Evolutionary conservation across 768 basidiomycete genomes (phyloP), one percentile per base, ranked within the genome.

Genomic region (Pleurotus cornucopiae): DNA sequence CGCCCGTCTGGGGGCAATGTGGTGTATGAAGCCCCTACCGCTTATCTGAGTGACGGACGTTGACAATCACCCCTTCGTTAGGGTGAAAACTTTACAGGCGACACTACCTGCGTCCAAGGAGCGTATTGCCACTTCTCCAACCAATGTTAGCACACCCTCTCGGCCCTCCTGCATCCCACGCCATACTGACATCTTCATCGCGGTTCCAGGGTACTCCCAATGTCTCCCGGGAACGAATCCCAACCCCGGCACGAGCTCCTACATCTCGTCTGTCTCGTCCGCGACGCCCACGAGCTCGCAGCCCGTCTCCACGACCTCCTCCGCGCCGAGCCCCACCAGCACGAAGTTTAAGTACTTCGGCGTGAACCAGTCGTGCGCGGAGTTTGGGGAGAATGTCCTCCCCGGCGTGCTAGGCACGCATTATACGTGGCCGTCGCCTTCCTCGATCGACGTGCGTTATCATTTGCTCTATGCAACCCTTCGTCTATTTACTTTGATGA

Each of bases 301-400:
- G 30, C 30, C 30, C 7, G 30, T 34, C 30, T 34, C 30, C 30
- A 34, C 30, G 30, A 34, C 30, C 30, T 34, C 30, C 30, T 34
- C 64, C 9, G 60, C 65, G 20, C 62, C 37, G 6, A 30, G 57
- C 40, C 66, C 62, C 39, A 70, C 67, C 49, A 57, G 71, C 23
- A 82, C 79, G 48, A 84, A 82, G 65, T 84, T 86, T 76, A 71
- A 76, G 63, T 83, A 68, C 72, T 83, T 83, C 58, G 84, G 83
- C 65, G 82, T 84, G 41, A 84, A 82, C 67, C 67, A 85, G 65
- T 77, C 80, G 49, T 82, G 82, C 59, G 83, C 82, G 43, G 83
- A 86, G 66, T 86, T 84, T 57, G 83, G 83, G 12, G 69, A 74
- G 59, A 69, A 61, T 5, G 67, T 61, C n/a, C 72, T 76, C 60